phyloP scores from a whole-genome alignment of 2,329 filamentous ascomycete genomes.

The Magnaporthales sp. region DNA sequence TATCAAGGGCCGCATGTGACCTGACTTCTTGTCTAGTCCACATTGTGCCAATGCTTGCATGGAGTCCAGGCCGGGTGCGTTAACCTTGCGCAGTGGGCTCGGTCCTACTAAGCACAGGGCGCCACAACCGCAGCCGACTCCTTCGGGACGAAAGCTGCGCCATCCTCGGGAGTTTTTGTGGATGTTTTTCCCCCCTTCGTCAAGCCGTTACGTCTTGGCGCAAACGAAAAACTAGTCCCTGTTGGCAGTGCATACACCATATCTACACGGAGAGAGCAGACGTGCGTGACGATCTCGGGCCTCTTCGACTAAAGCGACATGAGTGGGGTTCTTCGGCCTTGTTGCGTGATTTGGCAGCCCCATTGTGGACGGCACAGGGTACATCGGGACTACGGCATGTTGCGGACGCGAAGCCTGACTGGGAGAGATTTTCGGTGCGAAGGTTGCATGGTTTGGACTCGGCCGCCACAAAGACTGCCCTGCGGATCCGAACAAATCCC shows the following conservation, averaged over 20 bases:
- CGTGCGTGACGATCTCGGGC: conserved; percentile 1
- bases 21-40: conserved; percentile 15
- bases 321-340: conserved; percentile 13
- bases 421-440: background rate
- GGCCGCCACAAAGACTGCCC: background rate
- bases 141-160: background rate
- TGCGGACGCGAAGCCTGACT: background rate
- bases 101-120: conserved; percentile 34
- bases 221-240: conserved; percentile 83
- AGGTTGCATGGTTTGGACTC: background rate
- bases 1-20: conserved; percentile 25
- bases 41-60: conserved; percentile 33
- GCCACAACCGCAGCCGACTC: conserved; percentile 28
- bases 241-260: conserved; percentile 61
- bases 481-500: background rate
- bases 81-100: conserved; percentile 36
- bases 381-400: background rate
- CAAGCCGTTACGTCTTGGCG: conserved; percentile 19
- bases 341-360: conserved; percentile 4
- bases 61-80: conserved; percentile 49
- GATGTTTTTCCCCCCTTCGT: conserved; percentile 87
- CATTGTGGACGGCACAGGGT: background rate
- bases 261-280: conserved; percentile 59
- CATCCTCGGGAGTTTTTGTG: conserved; percentile 55
- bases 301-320: background rate